Percentiles rank a stretch among this genome's conserved stretches.
Conservation (phyloP, 1,284 basidiomycete species). For the Prillingera fragicola region DNA sequence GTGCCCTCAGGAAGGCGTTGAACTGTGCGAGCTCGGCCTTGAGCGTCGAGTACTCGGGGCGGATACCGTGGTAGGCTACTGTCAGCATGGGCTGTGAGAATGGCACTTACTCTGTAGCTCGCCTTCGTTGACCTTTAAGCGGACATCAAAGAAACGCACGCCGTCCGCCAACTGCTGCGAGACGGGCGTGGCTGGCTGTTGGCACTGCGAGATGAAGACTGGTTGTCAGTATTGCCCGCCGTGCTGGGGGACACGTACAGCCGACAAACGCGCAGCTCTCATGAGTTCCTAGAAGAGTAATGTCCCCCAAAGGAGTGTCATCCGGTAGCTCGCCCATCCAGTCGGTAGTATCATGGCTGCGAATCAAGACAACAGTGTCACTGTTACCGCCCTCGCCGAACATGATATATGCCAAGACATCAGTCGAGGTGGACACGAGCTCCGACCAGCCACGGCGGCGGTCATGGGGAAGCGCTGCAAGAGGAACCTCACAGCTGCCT, state of each 20-base stretch:
- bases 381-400: conserved; percentile 1
- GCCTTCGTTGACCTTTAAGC: conserved; percentile 62
- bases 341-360: conserved; percentile 15
- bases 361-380: conserved; percentile 18
- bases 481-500: conserved; percentile 3
- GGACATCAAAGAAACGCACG: conserved; percentile 73
- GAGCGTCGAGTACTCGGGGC: conserved; percentile 60
- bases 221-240: not conserved
- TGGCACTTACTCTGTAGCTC: conserved; percentile 40
- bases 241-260: conserved; percentile 17
- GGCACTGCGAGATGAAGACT: conserved; percentile 46
- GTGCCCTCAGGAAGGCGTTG: conserved; percentile 59
- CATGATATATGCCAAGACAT: conserved; percentile 8
- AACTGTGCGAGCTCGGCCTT: conserved; percentile 56
- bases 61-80: conserved; percentile 70
- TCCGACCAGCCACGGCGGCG: conserved; percentile 13
- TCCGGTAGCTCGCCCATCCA: conserved; percentile 55
- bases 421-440: not conserved
- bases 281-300: conserved; percentile 65
- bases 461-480: conserved; percentile 3
- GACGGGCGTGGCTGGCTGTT: conserved; percentile 36
- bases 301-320: conserved; percentile 58
- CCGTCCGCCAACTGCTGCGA: conserved; percentile 48
- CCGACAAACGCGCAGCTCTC: conserved; percentile 34
- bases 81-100: not conserved